A percentile compares a stretch with the other conserved stretches of the same genome.
Evolutionary conservation across 2,329 filamentous ascomycete species (phyloP).

Genomic region (Fusarium lateritium): DNA sequence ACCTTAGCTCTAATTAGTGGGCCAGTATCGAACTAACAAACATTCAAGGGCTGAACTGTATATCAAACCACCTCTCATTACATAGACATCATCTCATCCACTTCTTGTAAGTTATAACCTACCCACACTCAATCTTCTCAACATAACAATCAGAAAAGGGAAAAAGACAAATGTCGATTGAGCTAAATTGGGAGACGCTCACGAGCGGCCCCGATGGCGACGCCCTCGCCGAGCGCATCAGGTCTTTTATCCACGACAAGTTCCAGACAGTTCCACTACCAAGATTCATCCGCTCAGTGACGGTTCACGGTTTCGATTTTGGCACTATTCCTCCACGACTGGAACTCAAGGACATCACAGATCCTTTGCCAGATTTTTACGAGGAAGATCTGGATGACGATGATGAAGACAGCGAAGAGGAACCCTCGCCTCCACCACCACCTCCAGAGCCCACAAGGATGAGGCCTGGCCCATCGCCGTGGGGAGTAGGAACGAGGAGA

Average conservation of each 20-base stretch:
- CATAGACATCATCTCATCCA: conserved; percentile 26
- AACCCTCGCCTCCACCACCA: conserved; percentile 36
- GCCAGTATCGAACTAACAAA: too few species aligned
- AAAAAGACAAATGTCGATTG: conserved; percentile 83
- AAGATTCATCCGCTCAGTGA: conserved; percentile 96
- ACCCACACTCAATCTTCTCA: background rate
- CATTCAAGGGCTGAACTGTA: too few species aligned
- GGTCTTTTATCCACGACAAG: conserved; percentile 93
- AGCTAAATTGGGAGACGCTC: conserved; percentile 95
- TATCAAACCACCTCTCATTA: background rate
- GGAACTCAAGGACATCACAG: conserved; percentile 96
- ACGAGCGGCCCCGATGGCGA: conserved; percentile 90
- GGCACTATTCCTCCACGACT: conserved; percentile 86
- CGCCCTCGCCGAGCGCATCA: conserved; percentile 87
- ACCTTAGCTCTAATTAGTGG: too few species aligned
- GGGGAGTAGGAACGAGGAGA: conserved; percentile 41
- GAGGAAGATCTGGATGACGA: conserved; percentile 79
- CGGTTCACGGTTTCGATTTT: conserved; percentile 95
- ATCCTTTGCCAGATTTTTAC: conserved; percentile 96
- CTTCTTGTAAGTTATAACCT: conserved; percentile 6
- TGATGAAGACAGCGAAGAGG: conserved; percentile 57
- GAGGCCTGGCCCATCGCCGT: conserved; percentile 37
- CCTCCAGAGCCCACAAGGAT: conserved; percentile 40
- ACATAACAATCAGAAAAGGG: background rate
- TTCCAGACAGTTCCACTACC: conserved; percentile 94